Evolutionary conservation across 441 rosid species (phyloP), one percentile per base, ranked within the genome.

Genomic region (Arabidopsis lyrata): DNA sequence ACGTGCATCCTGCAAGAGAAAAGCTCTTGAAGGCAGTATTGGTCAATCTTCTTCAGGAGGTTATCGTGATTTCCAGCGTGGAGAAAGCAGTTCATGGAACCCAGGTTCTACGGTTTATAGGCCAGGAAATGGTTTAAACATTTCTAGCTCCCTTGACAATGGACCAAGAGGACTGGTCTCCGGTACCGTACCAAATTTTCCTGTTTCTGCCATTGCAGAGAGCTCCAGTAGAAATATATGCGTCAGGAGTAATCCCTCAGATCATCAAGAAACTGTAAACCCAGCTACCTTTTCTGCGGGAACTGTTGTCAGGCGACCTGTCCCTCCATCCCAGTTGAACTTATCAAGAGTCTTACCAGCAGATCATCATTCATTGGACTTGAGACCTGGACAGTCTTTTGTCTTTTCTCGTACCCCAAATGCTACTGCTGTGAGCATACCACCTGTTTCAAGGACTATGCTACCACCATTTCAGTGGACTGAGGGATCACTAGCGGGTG

Each of bases 1-100:
- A 2, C 94, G 87, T 49, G 74, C 81, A 16, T 84, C 93, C 55
- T 82, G 92, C 78, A 95, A 95, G 81, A 88, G 99, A 77, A 95
- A 95, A 83, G 83, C 90, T 41, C 75, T 87, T 45, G 99, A 86
- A 76, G 86, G 86, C 29, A 82, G 84, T 67, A 66, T 82, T 48
- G 93, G 90, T 29, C 90, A 88, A 72, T 86, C 97, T 64, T 92
- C 97, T 59, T 44, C 73, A 3, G 93, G 83, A 49, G 85, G 84
- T 67, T 86, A 81, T 74, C 80, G 78, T 77, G 86, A 82, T 78
- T 78, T 84, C 70, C 90, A 84, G 20, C 66, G 62, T 36, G 76
- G 87, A 60, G 99, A 89, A 69, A 77, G 85, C 78, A 81, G 83
- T 77, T 76, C 82, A 4, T 85, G 89, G 86, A 78, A 81, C 36